These are phyloP conservation scores for Aquanectria penicillioides DNA, from an alignment of 2,329 filamentous ascomycete species.

Conservation along the genomic window DNA sequence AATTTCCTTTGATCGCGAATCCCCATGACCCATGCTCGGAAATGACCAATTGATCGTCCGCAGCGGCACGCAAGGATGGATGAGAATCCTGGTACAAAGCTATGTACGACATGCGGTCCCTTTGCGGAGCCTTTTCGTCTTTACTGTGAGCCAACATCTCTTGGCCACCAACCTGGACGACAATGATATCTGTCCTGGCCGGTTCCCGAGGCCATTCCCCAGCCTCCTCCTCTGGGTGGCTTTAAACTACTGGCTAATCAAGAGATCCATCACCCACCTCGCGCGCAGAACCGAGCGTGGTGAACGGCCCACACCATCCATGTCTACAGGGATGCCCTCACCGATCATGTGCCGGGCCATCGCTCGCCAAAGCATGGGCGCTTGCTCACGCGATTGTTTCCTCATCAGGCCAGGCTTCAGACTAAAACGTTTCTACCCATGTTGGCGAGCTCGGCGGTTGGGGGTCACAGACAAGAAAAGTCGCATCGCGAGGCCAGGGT, in stretches of 20 bases:
- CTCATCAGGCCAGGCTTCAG: slow-evolving; percentile 33
- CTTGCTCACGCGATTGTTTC: slow-evolving; percentile 27
- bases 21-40: neutral
- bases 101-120: too few species aligned
- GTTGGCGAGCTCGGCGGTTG: slow-evolving; percentile 28
- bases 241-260: neutral
- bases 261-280: neutral
- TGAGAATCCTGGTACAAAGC: neutral
- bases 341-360: slow-evolving; percentile 22
- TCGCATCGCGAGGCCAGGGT: slow-evolving; percentile 31
- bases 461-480: slow-evolving; percentile 35
- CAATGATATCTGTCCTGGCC: too few species aligned
- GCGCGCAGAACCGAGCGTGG: slow-evolving; percentile 3
- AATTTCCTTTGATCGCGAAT: neutral
- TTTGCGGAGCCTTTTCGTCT: too few species aligned
- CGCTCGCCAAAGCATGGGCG: slow-evolving; percentile 11
- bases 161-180: too few species aligned
- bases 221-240: slow-evolving; percentile 4
- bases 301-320: slow-evolving; percentile 11
- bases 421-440: slow-evolving; percentile 22
- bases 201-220: slow-evolving; percentile 14
- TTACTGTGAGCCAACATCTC: too few species aligned
- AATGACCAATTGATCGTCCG: neutral
- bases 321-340: slow-evolving; percentile 10
- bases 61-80: neutral